A percentile compares a stretch with the other conserved stretches of the same genome.
Evolutionary conservation across 441 rosid species (phyloP).

Genomic region (Geranium incanum): DNA sequence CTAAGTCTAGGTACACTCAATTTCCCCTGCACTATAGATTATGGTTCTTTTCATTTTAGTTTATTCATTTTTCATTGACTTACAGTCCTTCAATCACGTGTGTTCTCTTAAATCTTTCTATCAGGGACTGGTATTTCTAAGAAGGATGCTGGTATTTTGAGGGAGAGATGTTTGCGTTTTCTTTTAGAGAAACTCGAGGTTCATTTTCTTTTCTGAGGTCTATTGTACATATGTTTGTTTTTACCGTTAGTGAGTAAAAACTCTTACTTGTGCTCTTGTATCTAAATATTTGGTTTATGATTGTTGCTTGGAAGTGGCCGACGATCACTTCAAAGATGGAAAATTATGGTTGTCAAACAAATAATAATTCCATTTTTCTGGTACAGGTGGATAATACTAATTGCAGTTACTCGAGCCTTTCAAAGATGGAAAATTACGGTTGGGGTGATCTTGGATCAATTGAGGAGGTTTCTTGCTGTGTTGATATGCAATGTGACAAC

Average conservation of each 20-base stretch:
- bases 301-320: not conserved
- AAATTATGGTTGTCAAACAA: not conserved
- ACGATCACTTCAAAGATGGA: not conserved
- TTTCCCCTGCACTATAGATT: not conserved
- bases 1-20: slow-evolving; percentile 62
- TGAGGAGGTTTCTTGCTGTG: slow-evolving; percentile 29
- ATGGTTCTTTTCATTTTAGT: not conserved
- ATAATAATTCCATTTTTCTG: slow-evolving; percentile 22
- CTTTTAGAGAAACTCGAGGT: slow-evolving; percentile 62
- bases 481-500: slow-evolving; percentile 44
- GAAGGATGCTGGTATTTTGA: slow-evolving; percentile 50
- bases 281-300: not conserved
- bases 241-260: not conserved
- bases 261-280: not conserved
- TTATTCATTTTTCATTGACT: not conserved
- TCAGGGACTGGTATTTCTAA: slow-evolving; percentile 73
- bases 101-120: slow-evolving; percentile 12
- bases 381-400: slow-evolving; percentile 38
- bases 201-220: slow-evolving; percentile 16
- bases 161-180: slow-evolving; percentile 61
- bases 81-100: slow-evolving; percentile 5
- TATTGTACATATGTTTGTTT: not conserved
- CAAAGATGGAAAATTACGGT: slow-evolving; percentile 64
- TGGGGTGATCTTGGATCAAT: slow-evolving; percentile 57
- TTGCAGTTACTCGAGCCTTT: slow-evolving; percentile 30